phyloP scores from a whole-genome alignment of 2,329 filamentous ascomycete genomes.

The Cordyceps tenuipes region DNA sequence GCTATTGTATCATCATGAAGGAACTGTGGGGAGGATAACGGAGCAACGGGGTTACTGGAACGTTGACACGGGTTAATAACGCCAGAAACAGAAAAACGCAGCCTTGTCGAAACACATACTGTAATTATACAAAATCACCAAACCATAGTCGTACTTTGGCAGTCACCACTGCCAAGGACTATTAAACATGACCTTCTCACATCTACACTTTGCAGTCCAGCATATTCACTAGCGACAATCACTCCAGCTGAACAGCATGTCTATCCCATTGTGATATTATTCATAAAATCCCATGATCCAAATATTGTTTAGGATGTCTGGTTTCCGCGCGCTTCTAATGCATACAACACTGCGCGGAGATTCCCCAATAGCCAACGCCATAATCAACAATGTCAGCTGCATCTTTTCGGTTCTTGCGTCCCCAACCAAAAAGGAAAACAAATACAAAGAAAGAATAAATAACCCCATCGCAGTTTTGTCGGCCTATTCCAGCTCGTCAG shows the following conservation, averaged over 20 bases:
- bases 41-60: neutral
- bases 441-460: slow-evolving; percentile 15
- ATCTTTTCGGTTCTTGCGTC: neutral
- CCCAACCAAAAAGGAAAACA: neutral
- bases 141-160: neutral
- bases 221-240: neutral
- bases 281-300: neutral
- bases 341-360: neutral
- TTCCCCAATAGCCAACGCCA: slow-evolving; percentile 10
- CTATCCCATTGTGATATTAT: neutral
- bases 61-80: neutral
- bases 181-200: neutral
- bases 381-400: neutral
- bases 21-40: neutral
- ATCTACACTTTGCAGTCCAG: neutral
- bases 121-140: neutral
- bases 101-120: neutral
- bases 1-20: neutral
- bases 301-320: neutral
- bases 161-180: neutral
- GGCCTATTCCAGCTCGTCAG: slow-evolving; percentile 38
- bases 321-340: neutral
- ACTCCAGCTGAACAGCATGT: neutral
- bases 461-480: slow-evolving; percentile 13
- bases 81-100: neutral